phyloP scores from a whole-genome alignment of 2,329 filamentous ascomycete genomes.

The Sclerotinia sclerotiorum region DNA sequence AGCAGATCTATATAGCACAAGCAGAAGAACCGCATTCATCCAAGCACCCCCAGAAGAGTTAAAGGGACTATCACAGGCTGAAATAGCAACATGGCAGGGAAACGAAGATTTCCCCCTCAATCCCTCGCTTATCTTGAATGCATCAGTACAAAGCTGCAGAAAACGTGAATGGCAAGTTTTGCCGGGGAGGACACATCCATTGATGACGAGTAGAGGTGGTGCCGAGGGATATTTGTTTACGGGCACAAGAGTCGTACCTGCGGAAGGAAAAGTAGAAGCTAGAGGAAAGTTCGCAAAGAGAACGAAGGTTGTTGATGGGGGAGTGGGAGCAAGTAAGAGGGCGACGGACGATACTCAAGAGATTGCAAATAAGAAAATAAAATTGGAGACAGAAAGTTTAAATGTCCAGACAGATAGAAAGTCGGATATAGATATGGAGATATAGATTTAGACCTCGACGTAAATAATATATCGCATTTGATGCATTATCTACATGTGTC shows the following conservation, averaged over 20 bases:
- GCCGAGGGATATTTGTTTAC: conserved; percentile 90
- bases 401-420: conserved; percentile 20
- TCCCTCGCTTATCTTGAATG: conserved; percentile 77
- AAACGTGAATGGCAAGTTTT: conserved; percentile 86
- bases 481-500: neutral
- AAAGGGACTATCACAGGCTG: conserved; percentile 44
- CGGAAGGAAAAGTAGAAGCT: conserved; percentile 76
- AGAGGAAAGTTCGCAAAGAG: conserved; percentile 64
- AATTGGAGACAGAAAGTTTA: conserved; percentile 9
- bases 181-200: conserved; percentile 85
- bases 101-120: conserved; percentile 81
- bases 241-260: conserved; percentile 75
- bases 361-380: conserved; percentile 23
- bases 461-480: neutral
- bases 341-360: neutral
- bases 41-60: conserved; percentile 50
- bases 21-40: conserved; percentile 74
- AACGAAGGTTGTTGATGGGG: conserved; percentile 27
- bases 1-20: conserved; percentile 81
- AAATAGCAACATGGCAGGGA: conserved; percentile 58
- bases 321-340: conserved; percentile 17
- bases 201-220: conserved; percentile 87
- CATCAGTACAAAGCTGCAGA: conserved; percentile 76
- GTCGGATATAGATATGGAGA: conserved; percentile 19
- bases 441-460: conserved; percentile 10